Conservation (phyloP, 2,329 filamentous ascomycete genomes). For the Lojkania enalia region DNA sequence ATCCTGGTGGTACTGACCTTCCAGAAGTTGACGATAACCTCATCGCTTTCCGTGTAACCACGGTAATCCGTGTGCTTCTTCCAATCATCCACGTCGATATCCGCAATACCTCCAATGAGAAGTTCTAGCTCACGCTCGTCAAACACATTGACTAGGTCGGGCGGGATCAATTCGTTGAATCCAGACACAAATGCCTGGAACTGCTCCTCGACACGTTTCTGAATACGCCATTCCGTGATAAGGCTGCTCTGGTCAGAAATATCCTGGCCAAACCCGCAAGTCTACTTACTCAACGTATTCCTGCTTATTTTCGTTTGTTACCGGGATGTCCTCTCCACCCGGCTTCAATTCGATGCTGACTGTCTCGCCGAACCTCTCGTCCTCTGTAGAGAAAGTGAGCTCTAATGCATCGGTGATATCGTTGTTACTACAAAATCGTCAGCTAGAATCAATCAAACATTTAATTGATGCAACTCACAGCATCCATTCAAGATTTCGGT, state of each 20-base stretch:
- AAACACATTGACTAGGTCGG: conserved; percentile 96
- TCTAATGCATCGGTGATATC: conserved; percentile 95
- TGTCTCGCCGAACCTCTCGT: conserved; percentile 94
- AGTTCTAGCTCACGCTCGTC: conserved; percentile 96
- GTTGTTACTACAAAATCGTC: conserved; percentile 66
- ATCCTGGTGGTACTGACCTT: conserved; percentile 57
- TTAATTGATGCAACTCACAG: conserved; percentile 60
- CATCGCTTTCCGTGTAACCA: conserved; percentile 95
- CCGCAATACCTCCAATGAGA: conserved; percentile 97
- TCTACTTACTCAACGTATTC: conserved; percentile 85
- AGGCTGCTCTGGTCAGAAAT: conserved; percentile 55
- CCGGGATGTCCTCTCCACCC: conserved; percentile 85
- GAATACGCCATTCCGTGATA: conserved; percentile 98
- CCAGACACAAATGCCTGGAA: conserved; percentile 97
- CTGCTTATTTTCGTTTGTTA: conserved; percentile 98
- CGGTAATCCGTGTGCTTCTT: conserved; percentile 99
- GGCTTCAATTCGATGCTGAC: conserved; percentile 93
- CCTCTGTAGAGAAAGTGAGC: conserved; percentile 94
- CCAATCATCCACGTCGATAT: conserved; percentile 99
- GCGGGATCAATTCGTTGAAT: conserved; percentile 95
- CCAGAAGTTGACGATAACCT: conserved; percentile 99
- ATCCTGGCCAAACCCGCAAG: conserved; percentile 10
- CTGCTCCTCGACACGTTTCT: conserved; percentile 97
- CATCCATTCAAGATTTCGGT: conserved; percentile 95
- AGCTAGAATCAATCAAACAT: conserved; percentile 12